Conservation (phyloP, 2,329 filamentous ascomycete species). For the Sporothrix euskadiensis region DNA sequence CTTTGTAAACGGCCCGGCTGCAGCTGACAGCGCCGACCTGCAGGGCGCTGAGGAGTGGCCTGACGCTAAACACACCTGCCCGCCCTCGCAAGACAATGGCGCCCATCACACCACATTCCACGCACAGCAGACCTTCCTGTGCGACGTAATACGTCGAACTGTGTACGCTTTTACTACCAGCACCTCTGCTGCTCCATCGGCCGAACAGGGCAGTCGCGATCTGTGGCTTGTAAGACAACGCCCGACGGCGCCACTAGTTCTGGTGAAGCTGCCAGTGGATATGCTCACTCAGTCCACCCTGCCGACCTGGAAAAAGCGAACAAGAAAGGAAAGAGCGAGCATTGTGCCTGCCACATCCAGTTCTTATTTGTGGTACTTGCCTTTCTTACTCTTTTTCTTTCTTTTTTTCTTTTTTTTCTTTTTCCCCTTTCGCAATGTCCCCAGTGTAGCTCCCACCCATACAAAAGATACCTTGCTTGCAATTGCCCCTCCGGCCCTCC, state of each 20-base stretch:
- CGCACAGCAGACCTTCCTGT: neutral
- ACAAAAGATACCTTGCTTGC: neutral
- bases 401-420: neutral
- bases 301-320: neutral
- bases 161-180: neutral
- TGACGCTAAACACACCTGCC: neutral
- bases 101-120: neutral
- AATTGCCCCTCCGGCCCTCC: neutral
- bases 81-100: slow-evolving; percentile 1
- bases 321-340: neutral
- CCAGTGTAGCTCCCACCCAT: neutral
- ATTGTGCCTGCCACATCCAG: neutral
- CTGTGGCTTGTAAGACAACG: neutral
- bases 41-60: slow-evolving; percentile 21
- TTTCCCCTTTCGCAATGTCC: neutral
- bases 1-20: slow-evolving; percentile 4
- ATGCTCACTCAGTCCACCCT: slow-evolving; percentile 19
- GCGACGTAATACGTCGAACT: no score
- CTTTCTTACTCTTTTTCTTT: neutral
- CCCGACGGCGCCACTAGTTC: neutral
- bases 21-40: neutral
- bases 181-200: neutral
- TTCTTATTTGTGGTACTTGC: neutral
- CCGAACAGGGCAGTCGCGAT: neutral
- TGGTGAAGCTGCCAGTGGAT: neutral